Evolutionary conservation across 2,329 filamentous ascomycete species (phyloP), one percentile per base, ranked within the genome.

Genomic region (Aspergillus sp.): DNA sequence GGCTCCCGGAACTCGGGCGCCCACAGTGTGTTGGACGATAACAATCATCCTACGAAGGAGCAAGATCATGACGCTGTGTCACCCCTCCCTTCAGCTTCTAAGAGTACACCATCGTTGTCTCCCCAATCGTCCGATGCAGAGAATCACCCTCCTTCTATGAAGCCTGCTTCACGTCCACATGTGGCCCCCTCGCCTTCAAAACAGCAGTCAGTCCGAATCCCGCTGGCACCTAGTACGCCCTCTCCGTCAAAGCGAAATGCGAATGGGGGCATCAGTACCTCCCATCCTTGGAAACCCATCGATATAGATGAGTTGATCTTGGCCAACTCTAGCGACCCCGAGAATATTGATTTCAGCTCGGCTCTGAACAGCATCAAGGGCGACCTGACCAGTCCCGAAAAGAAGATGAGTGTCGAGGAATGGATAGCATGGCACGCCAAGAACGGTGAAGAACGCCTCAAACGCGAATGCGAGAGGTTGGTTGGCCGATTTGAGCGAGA

Each of bases 321-420:
- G 55, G 69, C 64, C 31, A 70, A 58, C 50, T 64, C 57, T 38
- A 67, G 58, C 44, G 69, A 73, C 46, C 67, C 71, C 59, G 80
- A 86, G 59, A 85, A 83, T 50, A 71, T 73, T 0, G 75, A 72
- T 57, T 64, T 76, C 2, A 75, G 75, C 16, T 71, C 74, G 9
- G 74, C 84, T 21, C 68, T 87, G 14, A 78, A 76, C 51, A 70
- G 65, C 11, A 76, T 80, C 36, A 84, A 83, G 11, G 78, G 78
- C 0, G 82, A 82, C 13, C 73, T 99, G 49, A 87, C 83, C 2
- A 88, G 81, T 49, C 83, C 86, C 0, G 94, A 97, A 76, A 91
- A 88, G 76, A 78, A 81, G 34, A 96, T 99, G 92, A 93, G 86
- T 4, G 90, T 97, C 0, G 91, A 96, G 70, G 86, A 97, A 71